Conservation (phyloP, 106 monocot genomes). For the Apostasia ramifera region DNA sequence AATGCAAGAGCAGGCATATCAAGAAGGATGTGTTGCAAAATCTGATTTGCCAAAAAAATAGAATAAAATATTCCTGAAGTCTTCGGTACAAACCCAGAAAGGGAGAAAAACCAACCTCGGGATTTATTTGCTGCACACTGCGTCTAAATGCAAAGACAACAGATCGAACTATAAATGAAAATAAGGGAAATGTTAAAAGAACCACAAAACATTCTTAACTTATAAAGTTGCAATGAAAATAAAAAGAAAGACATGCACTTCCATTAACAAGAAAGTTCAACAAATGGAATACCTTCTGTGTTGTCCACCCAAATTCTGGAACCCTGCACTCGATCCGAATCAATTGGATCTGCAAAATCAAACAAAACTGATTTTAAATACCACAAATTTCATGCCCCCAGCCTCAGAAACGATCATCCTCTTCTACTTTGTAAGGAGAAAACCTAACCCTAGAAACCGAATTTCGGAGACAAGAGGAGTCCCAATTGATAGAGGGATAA, state of each 20-base stretch:
- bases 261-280: slow-evolving; percentile 88
- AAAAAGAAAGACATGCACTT: slow-evolving; percentile 26
- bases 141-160: slow-evolving; percentile 65
- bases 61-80: too few species aligned
- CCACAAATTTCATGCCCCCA: too few species aligned
- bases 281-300: slow-evolving; percentile 95
- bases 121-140: slow-evolving; percentile 47
- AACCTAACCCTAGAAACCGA: too few species aligned
- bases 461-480: too few species aligned
- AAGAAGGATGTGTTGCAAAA: slow-evolving; percentile 72
- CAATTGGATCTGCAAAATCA: slow-evolving; percentile 71
- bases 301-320: slow-evolving; percentile 99
- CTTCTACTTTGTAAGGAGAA: too few species aligned
- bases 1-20: slow-evolving; percentile 85
- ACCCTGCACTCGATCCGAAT: slow-evolving; percentile 95
- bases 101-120: slow-evolving; percentile 37
- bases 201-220: neutral
- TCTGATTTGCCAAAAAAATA: too few species aligned
- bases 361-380: neutral
- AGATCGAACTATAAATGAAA: slow-evolving; percentile 54
- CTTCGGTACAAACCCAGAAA: too few species aligned
- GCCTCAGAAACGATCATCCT: too few species aligned
- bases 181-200: neutral
- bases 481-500: too few species aligned
- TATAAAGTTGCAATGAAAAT: neutral